Base-by-base conservation (phyloP, 768 basidiomycete species). In the Hysterangium stoloniferum region DNA sequence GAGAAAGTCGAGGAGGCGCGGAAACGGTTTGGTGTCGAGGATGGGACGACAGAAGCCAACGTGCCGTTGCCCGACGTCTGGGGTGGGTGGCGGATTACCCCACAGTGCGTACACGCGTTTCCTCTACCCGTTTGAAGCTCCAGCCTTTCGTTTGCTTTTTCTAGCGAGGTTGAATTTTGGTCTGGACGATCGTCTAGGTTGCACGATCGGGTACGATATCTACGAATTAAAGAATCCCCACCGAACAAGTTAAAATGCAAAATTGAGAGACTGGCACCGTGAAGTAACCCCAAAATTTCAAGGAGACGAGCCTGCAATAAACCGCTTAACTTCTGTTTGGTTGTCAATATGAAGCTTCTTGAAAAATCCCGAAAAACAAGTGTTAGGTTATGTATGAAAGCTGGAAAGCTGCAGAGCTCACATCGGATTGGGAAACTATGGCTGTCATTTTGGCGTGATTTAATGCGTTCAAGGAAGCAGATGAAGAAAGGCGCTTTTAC, bases 21-120 rank as follows among this genome's bases (percentile, higher is more conserved):
- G 61, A 68, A 76, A 40, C 73, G 72, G 31, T 91, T 89, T 60
- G 71, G 70, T 15, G 69, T 73, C 15, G 55, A 66, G 15, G 68
- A 68, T 4, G 66, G 56, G 6, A 68, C 66, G 31, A 63, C 63
- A 25, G 70, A 74, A 1, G 70, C 62, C 9, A 71, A 80, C 25
- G 72, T 96, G 11, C 84, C 87, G 0, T 70, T 84, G 41, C 95
- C 95, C 3, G 82, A 88, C 6, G 90, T 89, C 64, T 98, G 95
- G 95, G 95, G 95, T 54, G 95, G 95, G 4, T 96, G 91, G 86
- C 75, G 95, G 58, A 75, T 98, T 29, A 73, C 96, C n/a, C 95
- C 95, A 24, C 76, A 75, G 91, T 95, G 58, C 59, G 82, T 74
- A 4, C 9, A 11, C 11, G n/a, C 17, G 33, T 56, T 6, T 17